These are phyloP conservation scores for Penicillium nucicola DNA, from an alignment of 495 filamentous ascomycete species.

Conservation along the genomic window DNA sequence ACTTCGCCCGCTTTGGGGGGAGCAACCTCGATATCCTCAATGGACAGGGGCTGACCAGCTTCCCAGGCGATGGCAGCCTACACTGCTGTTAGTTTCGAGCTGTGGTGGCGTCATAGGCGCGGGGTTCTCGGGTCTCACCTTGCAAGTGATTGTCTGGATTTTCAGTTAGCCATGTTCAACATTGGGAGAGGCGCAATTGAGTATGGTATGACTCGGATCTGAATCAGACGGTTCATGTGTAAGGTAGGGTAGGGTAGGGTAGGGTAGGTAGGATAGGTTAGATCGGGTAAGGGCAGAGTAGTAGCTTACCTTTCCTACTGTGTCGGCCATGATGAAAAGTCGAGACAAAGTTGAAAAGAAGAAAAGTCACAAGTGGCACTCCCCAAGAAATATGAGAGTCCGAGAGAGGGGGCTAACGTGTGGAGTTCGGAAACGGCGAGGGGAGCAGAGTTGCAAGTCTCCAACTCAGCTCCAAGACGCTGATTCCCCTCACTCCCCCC, in stretches of 20 bases:
- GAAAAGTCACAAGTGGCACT: not conserved
- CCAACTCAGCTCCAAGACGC: too few species aligned
- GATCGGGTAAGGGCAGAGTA: too few species aligned
- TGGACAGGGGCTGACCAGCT: slow-evolving; percentile 78
- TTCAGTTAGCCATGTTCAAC: slow-evolving; percentile 9
- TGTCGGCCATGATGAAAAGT: slow-evolving; percentile 41
- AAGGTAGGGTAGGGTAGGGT: not conserved
- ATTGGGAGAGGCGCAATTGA: not conserved
- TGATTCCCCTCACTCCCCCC: too few species aligned
- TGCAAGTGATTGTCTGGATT: slow-evolving; percentile 69
- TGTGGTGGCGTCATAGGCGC: slow-evolving; percentile 15
- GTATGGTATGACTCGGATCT: not conserved
- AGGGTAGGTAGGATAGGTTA: too few species aligned
- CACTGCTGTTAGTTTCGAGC: not conserved
- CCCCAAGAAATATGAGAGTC: slow-evolving; percentile 2
- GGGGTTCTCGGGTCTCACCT: slow-evolving; percentile 42
- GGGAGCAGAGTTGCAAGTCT: slow-evolving; percentile 7
- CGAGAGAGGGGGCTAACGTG: slow-evolving; percentile 15
- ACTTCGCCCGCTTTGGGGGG: slow-evolving; percentile 95
- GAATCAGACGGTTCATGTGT: too few species aligned
- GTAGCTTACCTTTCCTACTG: slow-evolving; percentile 53
- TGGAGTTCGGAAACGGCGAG: slow-evolving; percentile 19
- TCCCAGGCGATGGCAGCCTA: slow-evolving; percentile 97
- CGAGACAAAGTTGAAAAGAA: not conserved
- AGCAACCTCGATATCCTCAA: slow-evolving; percentile 89